These are phyloP conservation scores for Trametes punicea DNA, from an alignment of 768 basidiomycete species.

Conservation along the genomic window DNA sequence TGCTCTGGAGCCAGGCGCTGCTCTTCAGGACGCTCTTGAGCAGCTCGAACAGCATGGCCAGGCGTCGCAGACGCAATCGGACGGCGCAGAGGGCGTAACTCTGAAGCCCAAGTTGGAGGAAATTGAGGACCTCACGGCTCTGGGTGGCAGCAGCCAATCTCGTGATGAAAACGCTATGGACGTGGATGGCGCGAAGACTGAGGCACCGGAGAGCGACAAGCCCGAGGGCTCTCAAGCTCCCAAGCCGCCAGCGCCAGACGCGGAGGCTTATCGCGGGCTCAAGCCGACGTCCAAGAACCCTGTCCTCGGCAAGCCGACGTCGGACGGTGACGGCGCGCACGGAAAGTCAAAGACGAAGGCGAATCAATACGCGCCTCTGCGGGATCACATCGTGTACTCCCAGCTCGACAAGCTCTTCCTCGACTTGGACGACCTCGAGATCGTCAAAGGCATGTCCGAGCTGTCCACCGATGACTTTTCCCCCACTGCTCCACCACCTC, in stretches of 20 bases:
- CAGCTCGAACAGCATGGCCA: constrained; percentile 37
- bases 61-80: constrained; percentile 28
- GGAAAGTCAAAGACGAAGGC: constrained; percentile 42
- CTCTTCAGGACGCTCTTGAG: constrained; percentile 59
- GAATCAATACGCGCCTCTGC: constrained; percentile 52
- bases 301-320: constrained; percentile 24
- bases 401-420: constrained; percentile 49
- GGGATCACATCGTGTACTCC: constrained; percentile 51
- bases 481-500: constrained; percentile 28
- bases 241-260: constrained; percentile 8
- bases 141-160: constrained; percentile 23
- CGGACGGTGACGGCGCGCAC: constrained; percentile 7
- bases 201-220: not conserved
- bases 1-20: constrained; percentile 49
- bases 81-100: not conserved
- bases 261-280: constrained; percentile 38
- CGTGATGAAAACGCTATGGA: constrained; percentile 32
- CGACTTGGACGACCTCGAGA: constrained; percentile 46
- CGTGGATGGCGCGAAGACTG: not conserved
- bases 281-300: constrained; percentile 59
- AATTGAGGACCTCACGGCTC: constrained; percentile 50
- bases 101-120: constrained; percentile 50
- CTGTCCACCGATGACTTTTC: constrained; percentile 29
- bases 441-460: constrained; percentile 27
- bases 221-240: not conserved